phyloP scores from a whole-genome alignment of 352 stramenopile genomes.

The Chrysophaeum taylorii region DNA sequence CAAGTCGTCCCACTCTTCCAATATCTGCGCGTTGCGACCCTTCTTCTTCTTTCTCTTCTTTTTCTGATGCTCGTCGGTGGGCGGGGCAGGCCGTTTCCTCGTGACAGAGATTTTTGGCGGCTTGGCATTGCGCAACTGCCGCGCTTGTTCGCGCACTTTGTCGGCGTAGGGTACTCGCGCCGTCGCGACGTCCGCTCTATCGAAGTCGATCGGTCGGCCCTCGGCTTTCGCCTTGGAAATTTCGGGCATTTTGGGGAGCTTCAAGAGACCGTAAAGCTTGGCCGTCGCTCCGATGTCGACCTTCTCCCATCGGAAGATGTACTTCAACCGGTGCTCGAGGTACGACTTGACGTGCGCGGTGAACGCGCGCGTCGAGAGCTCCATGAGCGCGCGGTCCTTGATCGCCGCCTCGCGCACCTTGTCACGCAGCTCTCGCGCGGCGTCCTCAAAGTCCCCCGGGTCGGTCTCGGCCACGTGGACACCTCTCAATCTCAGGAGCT shows the following conservation, averaged over 20 bases:
- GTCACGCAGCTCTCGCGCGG: conserved; percentile 17
- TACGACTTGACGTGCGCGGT: conserved; percentile 97
- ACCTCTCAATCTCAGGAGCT: conserved; percentile 83
- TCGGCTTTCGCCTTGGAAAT: conserved; percentile 48
- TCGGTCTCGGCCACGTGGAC: conserved; percentile 70
- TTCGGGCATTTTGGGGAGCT: conserved; percentile 74
- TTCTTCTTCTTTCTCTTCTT: conserved; percentile 84
- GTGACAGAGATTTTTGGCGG: conserved; percentile 54
- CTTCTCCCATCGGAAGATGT: conserved; percentile 80
- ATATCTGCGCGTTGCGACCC: conserved; percentile 84
- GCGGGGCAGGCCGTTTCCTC: conserved; percentile 53
- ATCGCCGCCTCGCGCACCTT: conserved; percentile 72
- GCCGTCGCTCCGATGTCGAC: conserved; percentile 84
- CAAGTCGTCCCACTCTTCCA: conserved; percentile 98
- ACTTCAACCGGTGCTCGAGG: conserved; percentile 94
- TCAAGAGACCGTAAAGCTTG: conserved; percentile 60
- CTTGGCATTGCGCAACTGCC: conserved; percentile 63
- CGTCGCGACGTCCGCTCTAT: conserved; percentile 66
- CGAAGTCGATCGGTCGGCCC: conserved; percentile 25
- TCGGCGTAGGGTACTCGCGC: conserved; percentile 86
- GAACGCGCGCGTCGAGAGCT: conserved; percentile 96
- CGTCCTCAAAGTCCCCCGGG: not conserved
- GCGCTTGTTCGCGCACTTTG: conserved; percentile 84
- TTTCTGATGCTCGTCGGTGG: conserved; percentile 45
- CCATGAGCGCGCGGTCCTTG: conserved; percentile 87